phyloP scores from a whole-genome alignment of 2,329 filamentous ascomycete species.

The Aspergillus fischeri region DNA sequence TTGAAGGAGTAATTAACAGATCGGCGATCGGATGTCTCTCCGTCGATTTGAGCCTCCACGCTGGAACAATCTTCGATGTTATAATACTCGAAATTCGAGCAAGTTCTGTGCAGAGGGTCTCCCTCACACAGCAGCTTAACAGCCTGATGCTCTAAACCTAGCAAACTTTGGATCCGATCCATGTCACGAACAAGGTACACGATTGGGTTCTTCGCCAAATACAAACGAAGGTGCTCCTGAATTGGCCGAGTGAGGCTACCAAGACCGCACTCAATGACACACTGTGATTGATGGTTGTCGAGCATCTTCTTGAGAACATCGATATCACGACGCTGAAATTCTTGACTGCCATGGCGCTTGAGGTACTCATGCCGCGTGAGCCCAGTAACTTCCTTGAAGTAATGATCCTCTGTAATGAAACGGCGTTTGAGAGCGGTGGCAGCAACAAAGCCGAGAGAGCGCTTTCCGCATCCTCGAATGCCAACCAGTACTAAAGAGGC shows the following conservation, averaged over 20 bases:
- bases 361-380: conserved; percentile 41
- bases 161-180: conserved; percentile 35
- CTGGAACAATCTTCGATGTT: conserved; percentile 45
- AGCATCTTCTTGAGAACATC: conserved; percentile 42
- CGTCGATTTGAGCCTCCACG: conserved; percentile 16
- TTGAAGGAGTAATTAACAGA: conserved; percentile 47
- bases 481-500: conserved; percentile 42
- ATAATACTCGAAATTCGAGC: conserved; percentile 47
- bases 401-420: conserved; percentile 44
- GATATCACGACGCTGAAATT: conserved; percentile 41
- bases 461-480: conserved; percentile 43
- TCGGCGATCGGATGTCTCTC: conserved; percentile 41
- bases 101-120: conserved; percentile 44
- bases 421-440: conserved; percentile 40
- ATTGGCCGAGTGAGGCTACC: conserved; percentile 41
- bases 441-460: conserved; percentile 41
- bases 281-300: conserved; percentile 39
- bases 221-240: conserved; percentile 38
- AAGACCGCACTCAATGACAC: conserved; percentile 43
- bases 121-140: conserved; percentile 41
- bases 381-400: conserved; percentile 41
- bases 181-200: conserved; percentile 42
- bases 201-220: conserved; percentile 37
- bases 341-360: conserved; percentile 36
- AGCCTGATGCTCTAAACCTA: conserved; percentile 43